Base-by-base conservation (phyloP, 1,284 basidiomycete genomes). In the Fomitopsis pinicola region DNA sequence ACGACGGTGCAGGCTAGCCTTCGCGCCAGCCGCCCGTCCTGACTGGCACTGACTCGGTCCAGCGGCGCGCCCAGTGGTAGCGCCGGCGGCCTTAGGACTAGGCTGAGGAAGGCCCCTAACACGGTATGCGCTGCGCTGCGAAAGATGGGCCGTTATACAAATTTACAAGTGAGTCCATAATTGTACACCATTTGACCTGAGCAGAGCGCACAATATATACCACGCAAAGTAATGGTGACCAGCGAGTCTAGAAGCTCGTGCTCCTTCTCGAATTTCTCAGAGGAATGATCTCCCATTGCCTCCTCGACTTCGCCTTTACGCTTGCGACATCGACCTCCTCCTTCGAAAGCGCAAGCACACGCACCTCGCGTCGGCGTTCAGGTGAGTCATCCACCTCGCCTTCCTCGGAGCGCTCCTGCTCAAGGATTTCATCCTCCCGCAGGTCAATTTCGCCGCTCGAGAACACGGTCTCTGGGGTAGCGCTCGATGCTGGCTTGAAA, bases 321-420 rank as follows among this genome's bases (percentile, higher is more conserved):
- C 71, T 71, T 44, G 72, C 63, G 1, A 53, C 60, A 12, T 53
- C 57, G 17, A 70, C 66, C 19, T 74, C 74, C 22, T 74, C 75
- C 35, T 71, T 68, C 6, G 70, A 66, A 17, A 77, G 63, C 5
- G 72, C 71, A 3, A 86, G 65, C 22, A 83, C 75, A 36, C 79
- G 73, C 33, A 84, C 75, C 19, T 70, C 66, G 38, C 84, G 74
- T 15, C 73, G 62, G 38, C 61, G 68, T 53, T 90, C 87, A 4
- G 77, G 77, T 14, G 87, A 86, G 70, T 93, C 87, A 68, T 93
- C 91, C 2, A 85, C 82, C 71, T 91, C 89, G 3, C 82, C 86
- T 63, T 91, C 90, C 70, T 89, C 88, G 5, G 82, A 84, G 22
- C 86, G 80, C 59, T 93, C 91, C 66, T 87, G 84, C 64, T 92